phyloP scores from a whole-genome alignment of 2,329 filamentous ascomycete species.

The Calycina marina region DNA sequence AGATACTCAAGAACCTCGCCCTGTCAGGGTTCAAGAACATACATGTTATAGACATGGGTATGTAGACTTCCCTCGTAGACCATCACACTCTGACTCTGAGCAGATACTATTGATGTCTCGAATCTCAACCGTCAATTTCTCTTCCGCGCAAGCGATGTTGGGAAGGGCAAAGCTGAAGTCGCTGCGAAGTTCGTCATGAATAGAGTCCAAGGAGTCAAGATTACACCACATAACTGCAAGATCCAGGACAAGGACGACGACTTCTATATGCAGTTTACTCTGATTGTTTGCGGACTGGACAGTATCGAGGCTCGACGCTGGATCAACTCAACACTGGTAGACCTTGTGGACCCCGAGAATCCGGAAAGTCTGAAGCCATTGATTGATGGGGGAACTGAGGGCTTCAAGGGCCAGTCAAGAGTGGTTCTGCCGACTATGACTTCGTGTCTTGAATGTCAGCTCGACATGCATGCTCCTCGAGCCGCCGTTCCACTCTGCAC shows the following conservation, averaged over 20 bases:
- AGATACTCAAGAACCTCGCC: slow-evolving; percentile 91
- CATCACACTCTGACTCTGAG: slow-evolving; percentile 5
- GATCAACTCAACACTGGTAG: slow-evolving; percentile 91
- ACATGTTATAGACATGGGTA: slow-evolving; percentile 97
- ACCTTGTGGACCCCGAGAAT: slow-evolving; percentile 74
- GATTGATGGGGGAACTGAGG: slow-evolving; percentile 93
- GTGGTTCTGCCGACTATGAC: slow-evolving; percentile 87
- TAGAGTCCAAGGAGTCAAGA: slow-evolving; percentile 78
- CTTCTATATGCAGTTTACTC: slow-evolving; percentile 94
- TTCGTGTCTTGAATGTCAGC: slow-evolving; percentile 93
- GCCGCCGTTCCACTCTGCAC: slow-evolving; percentile 95
- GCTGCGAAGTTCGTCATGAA: slow-evolving; percentile 84
- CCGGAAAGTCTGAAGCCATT: slow-evolving; percentile 82
- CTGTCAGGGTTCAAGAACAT: slow-evolving; percentile 93
- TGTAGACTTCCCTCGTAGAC: slow-evolving; percentile 3
- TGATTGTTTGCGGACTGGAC: slow-evolving; percentile 88
- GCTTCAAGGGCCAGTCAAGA: slow-evolving; percentile 92
- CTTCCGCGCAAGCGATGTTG: slow-evolving; percentile 82
- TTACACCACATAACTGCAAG: slow-evolving; percentile 84
- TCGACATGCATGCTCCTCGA: slow-evolving; percentile 96
- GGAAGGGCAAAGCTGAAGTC: slow-evolving; percentile 84
- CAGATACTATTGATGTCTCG: slow-evolving; percentile 95
- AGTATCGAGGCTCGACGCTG: slow-evolving; percentile 95
- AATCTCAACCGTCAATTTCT: slow-evolving; percentile 97
- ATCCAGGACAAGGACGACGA: slow-evolving; percentile 95